phyloP scores from a whole-genome alignment of 805 yeast species.

The Lachancea waltii region DNA sequence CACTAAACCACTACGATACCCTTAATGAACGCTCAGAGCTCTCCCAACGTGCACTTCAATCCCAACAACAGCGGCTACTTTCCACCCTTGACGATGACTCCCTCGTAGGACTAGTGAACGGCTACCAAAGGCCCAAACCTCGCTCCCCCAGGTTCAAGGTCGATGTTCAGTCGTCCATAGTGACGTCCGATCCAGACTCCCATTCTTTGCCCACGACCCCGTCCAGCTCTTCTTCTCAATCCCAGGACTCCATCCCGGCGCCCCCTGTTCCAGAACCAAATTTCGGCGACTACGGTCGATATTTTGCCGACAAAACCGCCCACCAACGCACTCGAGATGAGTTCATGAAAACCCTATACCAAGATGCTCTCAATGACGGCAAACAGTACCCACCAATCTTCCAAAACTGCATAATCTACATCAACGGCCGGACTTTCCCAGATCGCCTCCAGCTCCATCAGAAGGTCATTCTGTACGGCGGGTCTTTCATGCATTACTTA shows the following conservation, averaged over 20 bases:
- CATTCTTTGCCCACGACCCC: too few species aligned
- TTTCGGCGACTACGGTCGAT: conserved; percentile 15
- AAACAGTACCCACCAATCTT: conserved; percentile 41
- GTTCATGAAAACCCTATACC: conserved; percentile 16
- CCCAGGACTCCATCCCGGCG: too few species aligned
- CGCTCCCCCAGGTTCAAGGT: too few species aligned
- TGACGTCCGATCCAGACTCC: not conserved
- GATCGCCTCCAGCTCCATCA: conserved; percentile 67
- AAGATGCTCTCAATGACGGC: conserved; percentile 10
- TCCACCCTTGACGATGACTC: conserved; percentile 9
- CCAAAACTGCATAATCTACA: conserved; percentile 56
- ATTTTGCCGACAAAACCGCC: conserved; percentile 21
- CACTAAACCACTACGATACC: conserved; percentile 1
- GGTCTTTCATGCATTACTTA: conserved; percentile 62
- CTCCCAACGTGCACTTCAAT: not conserved
- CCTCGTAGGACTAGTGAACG: conserved; percentile 7
- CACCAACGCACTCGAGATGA: conserved; percentile 24
- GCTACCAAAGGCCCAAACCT: not conserved
- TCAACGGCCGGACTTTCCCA: conserved; percentile 87
- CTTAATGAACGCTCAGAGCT: not conserved
- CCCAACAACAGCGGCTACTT: conserved; percentile 8
- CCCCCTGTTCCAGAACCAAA: not conserved
- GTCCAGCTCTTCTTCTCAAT: too few species aligned
- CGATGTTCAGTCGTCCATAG: not conserved
- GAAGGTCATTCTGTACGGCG: conserved; percentile 72